These are phyloP conservation scores for Citrus australasica DNA, from an alignment of 345 rosid species.

Conservation along the genomic window DNA sequence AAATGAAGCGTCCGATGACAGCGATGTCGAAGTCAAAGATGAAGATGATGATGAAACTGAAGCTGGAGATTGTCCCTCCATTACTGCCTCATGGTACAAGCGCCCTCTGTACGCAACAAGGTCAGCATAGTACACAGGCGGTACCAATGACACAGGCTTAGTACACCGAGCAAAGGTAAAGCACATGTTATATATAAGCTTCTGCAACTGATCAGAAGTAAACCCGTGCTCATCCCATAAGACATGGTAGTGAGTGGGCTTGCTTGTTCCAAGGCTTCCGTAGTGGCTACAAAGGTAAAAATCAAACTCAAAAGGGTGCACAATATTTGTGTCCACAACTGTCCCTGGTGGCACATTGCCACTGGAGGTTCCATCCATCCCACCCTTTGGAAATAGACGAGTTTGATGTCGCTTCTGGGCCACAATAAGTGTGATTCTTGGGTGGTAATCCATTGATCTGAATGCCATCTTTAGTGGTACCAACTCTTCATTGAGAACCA, in stretches of 20 bases:
- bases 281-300: constrained; percentile 80
- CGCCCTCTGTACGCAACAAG: constrained; percentile 79
- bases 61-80: constrained; percentile 39
- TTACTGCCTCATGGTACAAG: constrained; percentile 57
- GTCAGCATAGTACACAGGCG: constrained; percentile 86
- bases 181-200: constrained; percentile 73
- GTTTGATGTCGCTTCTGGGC: constrained; percentile 86
- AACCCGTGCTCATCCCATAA: constrained; percentile 73
- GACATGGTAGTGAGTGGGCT: constrained; percentile 76
- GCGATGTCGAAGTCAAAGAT: constrained; percentile 35
- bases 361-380: constrained; percentile 32
- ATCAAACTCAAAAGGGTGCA: constrained; percentile 74
- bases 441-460: constrained; percentile 33
- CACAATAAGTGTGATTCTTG: constrained; percentile 65
- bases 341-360: constrained; percentile 79
- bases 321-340: constrained; percentile 64
- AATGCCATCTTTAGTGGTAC: constrained; percentile 49
- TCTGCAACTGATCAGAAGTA: constrained; percentile 61
- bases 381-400: constrained; percentile 51
- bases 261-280: constrained; percentile 81
- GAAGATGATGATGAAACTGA: constrained; percentile 41
- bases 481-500: constrained; percentile 82
- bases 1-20: constrained; percentile 32
- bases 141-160: constrained; percentile 74
- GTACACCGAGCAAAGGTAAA: constrained; percentile 89